These are phyloP conservation scores for Vitis rotundifolia DNA, from an alignment of 164 flowering plant species.

Conservation along the genomic window DNA sequence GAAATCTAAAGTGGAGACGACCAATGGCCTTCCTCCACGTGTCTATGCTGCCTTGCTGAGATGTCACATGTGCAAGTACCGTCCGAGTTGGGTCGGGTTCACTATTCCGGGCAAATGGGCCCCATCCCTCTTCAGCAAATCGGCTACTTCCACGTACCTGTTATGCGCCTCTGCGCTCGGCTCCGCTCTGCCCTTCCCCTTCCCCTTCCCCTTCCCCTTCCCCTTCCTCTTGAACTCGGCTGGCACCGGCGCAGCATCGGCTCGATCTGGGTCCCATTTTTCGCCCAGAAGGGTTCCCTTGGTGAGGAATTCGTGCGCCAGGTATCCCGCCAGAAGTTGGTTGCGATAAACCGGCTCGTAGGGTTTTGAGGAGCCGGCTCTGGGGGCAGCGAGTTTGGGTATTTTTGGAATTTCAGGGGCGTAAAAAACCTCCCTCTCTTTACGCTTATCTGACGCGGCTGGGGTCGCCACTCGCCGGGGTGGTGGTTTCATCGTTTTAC, in stretches of 20 bases:
- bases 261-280: slow-evolving; percentile 16
- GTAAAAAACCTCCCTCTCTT: background rate
- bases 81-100: slow-evolving; percentile 25
- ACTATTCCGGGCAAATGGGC: slow-evolving; percentile 21
- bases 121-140: slow-evolving; percentile 20
- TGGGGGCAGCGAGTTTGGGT: background rate
- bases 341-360: background rate
- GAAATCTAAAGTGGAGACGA: too few species aligned
- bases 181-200: background rate
- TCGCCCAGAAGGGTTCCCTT: slow-evolving; percentile 20
- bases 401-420: background rate
- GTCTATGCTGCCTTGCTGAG: too few species aligned
- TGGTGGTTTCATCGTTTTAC: background rate
- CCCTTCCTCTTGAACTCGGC: background rate
- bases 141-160: slow-evolving; percentile 23
- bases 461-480: background rate
- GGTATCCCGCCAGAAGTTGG: slow-evolving; percentile 18
- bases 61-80: slow-evolving; percentile 19
- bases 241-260: slow-evolving; percentile 6
- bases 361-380: background rate
- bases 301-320: slow-evolving; percentile 24
- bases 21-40: too few species aligned
- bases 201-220: background rate
- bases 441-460: slow-evolving; percentile 4
- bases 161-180: background rate